These are phyloP conservation scores for Talaromyces sp. DNA, from an alignment of 2,329 filamentous ascomycete species.

Conservation along the genomic window DNA sequence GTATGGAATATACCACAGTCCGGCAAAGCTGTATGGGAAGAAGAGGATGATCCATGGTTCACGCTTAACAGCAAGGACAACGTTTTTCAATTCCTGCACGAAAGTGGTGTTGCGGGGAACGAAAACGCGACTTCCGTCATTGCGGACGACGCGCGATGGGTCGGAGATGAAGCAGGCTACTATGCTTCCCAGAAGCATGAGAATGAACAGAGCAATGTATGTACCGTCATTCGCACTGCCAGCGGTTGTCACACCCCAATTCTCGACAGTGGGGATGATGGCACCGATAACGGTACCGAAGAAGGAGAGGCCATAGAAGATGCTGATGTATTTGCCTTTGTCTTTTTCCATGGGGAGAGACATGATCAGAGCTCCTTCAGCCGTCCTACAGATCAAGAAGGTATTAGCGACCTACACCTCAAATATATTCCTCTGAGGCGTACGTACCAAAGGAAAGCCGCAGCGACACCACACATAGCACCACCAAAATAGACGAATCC, in stretches of 20 bases:
- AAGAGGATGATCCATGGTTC: constrained; percentile 25
- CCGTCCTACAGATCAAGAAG: constrained; percentile 44
- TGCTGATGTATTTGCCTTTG: constrained; percentile 76
- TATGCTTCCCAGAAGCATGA: constrained; percentile 62
- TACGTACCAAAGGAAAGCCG: constrained; percentile 66
- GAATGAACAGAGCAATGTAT: constrained; percentile 68
- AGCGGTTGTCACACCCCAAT: constrained; percentile 25
- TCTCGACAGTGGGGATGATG: constrained; percentile 27
- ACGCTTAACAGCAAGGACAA: constrained; percentile 19
- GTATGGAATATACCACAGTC: constrained; percentile 25
- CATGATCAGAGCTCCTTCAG: constrained; percentile 83
- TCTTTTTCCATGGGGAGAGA: constrained; percentile 70
- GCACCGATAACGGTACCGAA: constrained; percentile 74
- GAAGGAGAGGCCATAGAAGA: constrained; percentile 87
- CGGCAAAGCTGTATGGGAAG: constrained; percentile 24
- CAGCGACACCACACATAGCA: constrained; percentile 71
- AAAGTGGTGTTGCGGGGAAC: constrained; percentile 26
- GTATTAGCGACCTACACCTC: neutral
- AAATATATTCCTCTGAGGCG: neutral
- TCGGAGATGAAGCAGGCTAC: constrained; percentile 63
- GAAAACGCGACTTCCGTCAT: constrained; percentile 58
- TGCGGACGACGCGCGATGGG: constrained; percentile 62
- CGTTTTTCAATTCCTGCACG: constrained; percentile 22
- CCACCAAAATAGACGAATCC: constrained; percentile 71
- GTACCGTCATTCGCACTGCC: constrained; percentile 54